Evolutionary conservation across 345 rosid species (phyloP).

Genomic region (Geranium brycei): DNA sequence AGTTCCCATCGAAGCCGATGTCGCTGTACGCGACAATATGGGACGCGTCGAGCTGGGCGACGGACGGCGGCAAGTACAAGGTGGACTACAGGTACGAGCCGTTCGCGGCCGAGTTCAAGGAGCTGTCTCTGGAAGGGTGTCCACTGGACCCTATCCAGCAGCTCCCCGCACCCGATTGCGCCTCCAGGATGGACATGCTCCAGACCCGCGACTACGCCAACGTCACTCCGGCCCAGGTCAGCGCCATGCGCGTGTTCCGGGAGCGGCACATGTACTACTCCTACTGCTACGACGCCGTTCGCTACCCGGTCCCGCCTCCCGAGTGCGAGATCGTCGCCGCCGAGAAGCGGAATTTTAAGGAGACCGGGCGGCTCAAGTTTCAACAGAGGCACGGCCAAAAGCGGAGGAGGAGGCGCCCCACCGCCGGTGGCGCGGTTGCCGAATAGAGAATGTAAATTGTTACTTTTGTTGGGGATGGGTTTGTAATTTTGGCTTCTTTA

Average conservation of each 20-base stretch:
- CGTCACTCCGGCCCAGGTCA: conserved; percentile 11
- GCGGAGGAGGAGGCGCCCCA: too few species aligned
- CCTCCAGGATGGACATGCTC: too few species aligned
- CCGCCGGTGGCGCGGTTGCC: too few species aligned
- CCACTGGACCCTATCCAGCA: too few species aligned
- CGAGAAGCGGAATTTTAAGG: conserved; percentile 39
- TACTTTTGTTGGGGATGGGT: too few species aligned
- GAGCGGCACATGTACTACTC: conserved; percentile 74
- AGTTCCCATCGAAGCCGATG: conserved; percentile 92
- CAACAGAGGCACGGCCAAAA: too few species aligned
- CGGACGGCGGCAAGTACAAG: conserved; percentile 66
- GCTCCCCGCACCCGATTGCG: too few species aligned
- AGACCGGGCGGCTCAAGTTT: conserved; percentile 51
- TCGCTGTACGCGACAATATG: conserved; percentile 78
- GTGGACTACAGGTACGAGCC: conserved; percentile 75
- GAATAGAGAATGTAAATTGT: too few species aligned
- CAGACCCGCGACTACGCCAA: too few species aligned
- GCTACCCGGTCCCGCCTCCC: conserved; percentile 47
- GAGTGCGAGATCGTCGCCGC: conserved; percentile 57
- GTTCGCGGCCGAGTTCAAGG: conserved; percentile 59
- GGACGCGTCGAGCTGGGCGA: conserved; percentile 98
- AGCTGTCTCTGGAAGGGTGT: conserved; percentile 62
- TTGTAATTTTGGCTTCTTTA: too few species aligned
- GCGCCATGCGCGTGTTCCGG: conserved; percentile 56
- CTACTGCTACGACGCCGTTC: conserved; percentile 55